phyloP scores from a whole-genome alignment of 176 grass and related monocot species.

The Musa schizocarpa region DNA sequence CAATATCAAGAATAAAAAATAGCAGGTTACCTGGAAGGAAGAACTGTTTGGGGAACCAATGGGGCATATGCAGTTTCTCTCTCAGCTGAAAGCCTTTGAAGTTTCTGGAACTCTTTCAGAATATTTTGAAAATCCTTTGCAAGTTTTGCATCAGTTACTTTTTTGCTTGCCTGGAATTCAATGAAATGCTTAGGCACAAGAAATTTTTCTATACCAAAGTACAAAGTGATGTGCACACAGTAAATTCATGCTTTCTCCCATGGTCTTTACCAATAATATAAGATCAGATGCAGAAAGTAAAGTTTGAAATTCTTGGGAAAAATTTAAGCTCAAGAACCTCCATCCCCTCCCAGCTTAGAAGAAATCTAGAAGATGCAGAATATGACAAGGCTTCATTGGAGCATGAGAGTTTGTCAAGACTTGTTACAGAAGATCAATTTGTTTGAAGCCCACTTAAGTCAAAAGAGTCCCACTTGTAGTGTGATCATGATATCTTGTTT shows the following conservation, averaged over 20 bases:
- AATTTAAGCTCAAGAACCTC: too few relatives aligned
- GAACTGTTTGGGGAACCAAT: slow-evolving; percentile 47
- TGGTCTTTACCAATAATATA: too few relatives aligned
- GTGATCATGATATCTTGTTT: background rate
- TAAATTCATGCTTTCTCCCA: too few relatives aligned
- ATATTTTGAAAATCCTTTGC: slow-evolving; percentile 44
- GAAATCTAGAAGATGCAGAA: too few relatives aligned
- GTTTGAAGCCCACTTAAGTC: background rate
- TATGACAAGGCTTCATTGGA: too few relatives aligned
- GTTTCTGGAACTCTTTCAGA: slow-evolving; percentile 42
- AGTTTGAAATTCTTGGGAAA: too few relatives aligned
- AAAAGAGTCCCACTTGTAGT: background rate
- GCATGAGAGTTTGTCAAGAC: too few relatives aligned
- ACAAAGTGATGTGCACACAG: too few relatives aligned
- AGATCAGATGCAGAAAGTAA: too few relatives aligned
- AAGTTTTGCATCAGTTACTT: slow-evolving; percentile 63
- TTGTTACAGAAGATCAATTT: too few relatives aligned
- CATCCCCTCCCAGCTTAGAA: too few relatives aligned
- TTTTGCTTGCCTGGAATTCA: slow-evolving; percentile 75
- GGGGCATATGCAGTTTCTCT: slow-evolving; percentile 72
- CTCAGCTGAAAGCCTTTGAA: slow-evolving; percentile 30
- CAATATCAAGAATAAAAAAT: background rate
- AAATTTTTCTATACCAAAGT: background rate
- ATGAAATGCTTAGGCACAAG: slow-evolving; percentile 12
- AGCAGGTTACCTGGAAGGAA: slow-evolving; percentile 42